These are phyloP conservation scores for Novymonas esmeraldas DNA, from an alignment of 208 protist genomes.

Conservation along the genomic window DNA sequence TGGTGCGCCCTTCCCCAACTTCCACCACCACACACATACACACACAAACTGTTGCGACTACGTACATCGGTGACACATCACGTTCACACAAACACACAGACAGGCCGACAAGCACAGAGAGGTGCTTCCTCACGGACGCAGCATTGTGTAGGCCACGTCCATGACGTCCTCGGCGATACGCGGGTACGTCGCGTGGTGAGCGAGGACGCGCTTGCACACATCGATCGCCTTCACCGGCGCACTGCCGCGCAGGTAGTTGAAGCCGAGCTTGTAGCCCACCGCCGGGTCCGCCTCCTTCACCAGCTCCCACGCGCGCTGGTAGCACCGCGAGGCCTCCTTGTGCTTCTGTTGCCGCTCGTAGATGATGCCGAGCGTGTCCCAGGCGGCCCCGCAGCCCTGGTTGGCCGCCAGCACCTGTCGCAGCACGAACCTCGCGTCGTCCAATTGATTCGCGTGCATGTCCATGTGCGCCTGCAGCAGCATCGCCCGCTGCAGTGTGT, in stretches of 20 bases:
- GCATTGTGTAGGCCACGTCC: slow-evolving; percentile 86
- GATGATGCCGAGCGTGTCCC: slow-evolving; percentile 88
- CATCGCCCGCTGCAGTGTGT: slow-evolving; percentile 77
- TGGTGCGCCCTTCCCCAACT: background rate
- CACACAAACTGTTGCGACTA: too few relatives aligned
- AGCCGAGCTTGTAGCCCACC: slow-evolving; percentile 96
- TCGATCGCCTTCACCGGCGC: slow-evolving; percentile 94
- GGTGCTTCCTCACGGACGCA: slow-evolving; percentile 52
- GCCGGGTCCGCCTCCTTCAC: slow-evolving; percentile 80
- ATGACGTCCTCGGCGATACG: slow-evolving; percentile 94
- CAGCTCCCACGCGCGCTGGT: slow-evolving; percentile 94
- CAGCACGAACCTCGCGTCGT: slow-evolving; percentile 70
- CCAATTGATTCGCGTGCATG: slow-evolving; percentile 76
- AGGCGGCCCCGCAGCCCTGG: slow-evolving; percentile 81
- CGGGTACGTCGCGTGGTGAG: slow-evolving; percentile 88
- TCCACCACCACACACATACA: background rate
- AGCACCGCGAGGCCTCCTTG: slow-evolving; percentile 91
- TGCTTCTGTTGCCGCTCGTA: slow-evolving; percentile 89
- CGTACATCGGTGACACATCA: too few relatives aligned
- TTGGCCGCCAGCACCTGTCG: slow-evolving; percentile 68
- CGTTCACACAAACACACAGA: background rate
- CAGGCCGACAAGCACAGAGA: background rate
- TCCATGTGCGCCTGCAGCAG: slow-evolving; percentile 91
- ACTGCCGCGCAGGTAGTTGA: slow-evolving; percentile 96
- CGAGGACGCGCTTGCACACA: slow-evolving; percentile 92